These are phyloP conservation scores for Trypanosoma cruzi DNA, from an alignment of 208 protist genomes.

Conservation along the genomic window DNA sequence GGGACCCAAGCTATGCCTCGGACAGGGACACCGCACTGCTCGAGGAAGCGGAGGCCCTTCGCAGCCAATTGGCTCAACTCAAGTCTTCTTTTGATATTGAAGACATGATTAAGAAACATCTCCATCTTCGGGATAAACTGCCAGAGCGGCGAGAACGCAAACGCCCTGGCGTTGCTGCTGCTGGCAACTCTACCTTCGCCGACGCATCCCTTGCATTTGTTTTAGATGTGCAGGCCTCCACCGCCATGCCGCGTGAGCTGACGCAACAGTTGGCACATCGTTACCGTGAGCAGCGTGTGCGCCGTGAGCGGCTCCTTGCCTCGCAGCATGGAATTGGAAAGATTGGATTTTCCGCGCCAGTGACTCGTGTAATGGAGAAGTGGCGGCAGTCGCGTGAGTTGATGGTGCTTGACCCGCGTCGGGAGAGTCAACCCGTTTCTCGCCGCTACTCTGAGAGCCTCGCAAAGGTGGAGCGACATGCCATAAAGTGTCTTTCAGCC, in stretches of 20 bases:
- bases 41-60: constrained; percentile 8
- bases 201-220: constrained; percentile 28
- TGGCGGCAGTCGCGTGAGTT: constrained; percentile 70
- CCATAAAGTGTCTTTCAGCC: constrained; percentile 37
- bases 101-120: constrained; percentile 6
- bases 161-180: neutral
- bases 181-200: constrained; percentile 1
- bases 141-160: constrained; percentile 8
- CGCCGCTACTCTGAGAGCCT: constrained; percentile 46
- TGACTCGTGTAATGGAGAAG: constrained; percentile 50
- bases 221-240: constrained; percentile 27
- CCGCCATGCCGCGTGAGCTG: constrained; percentile 43
- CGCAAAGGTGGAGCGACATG: constrained; percentile 45
- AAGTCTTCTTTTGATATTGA: constrained; percentile 19
- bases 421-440: constrained; percentile 58
- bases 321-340: constrained; percentile 60
- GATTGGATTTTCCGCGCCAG: constrained; percentile 47
- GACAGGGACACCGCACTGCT: neutral
- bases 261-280: constrained; percentile 36
- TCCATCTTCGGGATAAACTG: constrained; percentile 5
- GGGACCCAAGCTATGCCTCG: neutral
- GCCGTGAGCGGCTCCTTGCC: constrained; percentile 46
- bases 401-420: constrained; percentile 53
- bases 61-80: constrained; percentile 10
- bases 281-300: constrained; percentile 55